Percentiles rank a stretch among this genome's conserved stretches.
These are phyloP conservation scores for Ceriops zippeliana DNA, from an alignment of 345 rosid genomes.

Conservation along the genomic window DNA sequence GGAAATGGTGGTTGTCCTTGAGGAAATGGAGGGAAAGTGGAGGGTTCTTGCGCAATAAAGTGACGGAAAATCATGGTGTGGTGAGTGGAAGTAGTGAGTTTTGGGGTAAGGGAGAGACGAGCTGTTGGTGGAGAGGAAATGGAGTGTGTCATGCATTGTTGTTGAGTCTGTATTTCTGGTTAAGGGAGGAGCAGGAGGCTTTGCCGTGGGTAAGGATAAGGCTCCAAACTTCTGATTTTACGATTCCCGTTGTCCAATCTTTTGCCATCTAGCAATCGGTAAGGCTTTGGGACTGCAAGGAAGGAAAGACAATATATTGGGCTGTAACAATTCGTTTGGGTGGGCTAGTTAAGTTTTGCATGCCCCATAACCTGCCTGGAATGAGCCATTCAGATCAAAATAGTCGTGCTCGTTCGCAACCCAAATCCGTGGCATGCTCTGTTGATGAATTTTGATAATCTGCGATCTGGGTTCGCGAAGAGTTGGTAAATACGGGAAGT, in stretches of 20 bases:
- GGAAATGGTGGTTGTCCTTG: constrained; percentile 39
- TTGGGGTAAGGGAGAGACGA: constrained; percentile 25
- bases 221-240: not conserved
- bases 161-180: not conserved
- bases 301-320: too few relatives aligned
- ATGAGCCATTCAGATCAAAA: too few relatives aligned
- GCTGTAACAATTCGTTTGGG: too few relatives aligned
- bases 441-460: too few relatives aligned
- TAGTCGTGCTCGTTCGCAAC: too few relatives aligned
- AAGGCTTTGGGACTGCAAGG: too few relatives aligned
- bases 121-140: constrained; percentile 32
- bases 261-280: too few relatives aligned
- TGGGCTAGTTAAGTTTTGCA: too few relatives aligned
- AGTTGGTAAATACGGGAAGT: too few relatives aligned
- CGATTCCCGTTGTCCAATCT: not conserved
- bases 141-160: constrained; percentile 54
- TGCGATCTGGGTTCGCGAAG: too few relatives aligned
- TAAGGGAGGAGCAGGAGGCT: not conserved
- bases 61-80: constrained; percentile 35
- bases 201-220: constrained; percentile 26
- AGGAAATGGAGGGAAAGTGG: constrained; percentile 44
- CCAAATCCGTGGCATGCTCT: too few relatives aligned
- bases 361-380: too few relatives aligned
- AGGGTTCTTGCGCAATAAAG: constrained; percentile 42
- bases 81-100: constrained; percentile 15